Percentiles rank a stretch among this genome's conserved stretches.
phyloP scores from a whole-genome alignment of 495 filamentous ascomycete genomes.

The Xylaria acuta region DNA sequence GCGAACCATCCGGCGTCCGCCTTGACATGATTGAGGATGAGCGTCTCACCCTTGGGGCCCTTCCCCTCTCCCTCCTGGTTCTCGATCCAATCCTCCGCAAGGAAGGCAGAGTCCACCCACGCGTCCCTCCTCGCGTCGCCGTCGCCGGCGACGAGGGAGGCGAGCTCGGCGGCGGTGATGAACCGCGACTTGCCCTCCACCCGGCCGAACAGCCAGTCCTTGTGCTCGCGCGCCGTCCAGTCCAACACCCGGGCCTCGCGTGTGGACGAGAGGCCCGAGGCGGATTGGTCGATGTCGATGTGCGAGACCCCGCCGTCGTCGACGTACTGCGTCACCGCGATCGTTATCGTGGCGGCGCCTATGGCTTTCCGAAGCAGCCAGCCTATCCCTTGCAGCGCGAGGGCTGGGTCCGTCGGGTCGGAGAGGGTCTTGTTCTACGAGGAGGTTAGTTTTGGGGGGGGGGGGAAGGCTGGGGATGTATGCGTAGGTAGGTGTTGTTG shows the following conservation, averaged over 20 bases:
- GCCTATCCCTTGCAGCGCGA: conserved; percentile 81
- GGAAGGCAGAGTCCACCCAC: conserved; percentile 47
- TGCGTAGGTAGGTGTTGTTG: background rate
- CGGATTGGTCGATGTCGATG: conserved; percentile 82
- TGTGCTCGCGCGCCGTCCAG: conserved; percentile 70
- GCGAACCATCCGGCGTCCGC: conserved; percentile 63
- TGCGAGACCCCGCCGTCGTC: conserved; percentile 56
- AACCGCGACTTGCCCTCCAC: conserved; percentile 68
- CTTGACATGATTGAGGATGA: conserved; percentile 60
- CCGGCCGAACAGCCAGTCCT: conserved; percentile 81
- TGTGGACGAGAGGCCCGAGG: conserved; percentile 75
- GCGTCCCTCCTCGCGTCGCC: conserved; percentile 32
- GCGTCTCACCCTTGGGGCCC: conserved; percentile 56
- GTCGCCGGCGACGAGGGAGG: conserved; percentile 22
- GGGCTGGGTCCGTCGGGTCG: conserved; percentile 71
- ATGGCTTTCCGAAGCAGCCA: conserved; percentile 85
- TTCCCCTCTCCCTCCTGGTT: conserved; percentile 55
- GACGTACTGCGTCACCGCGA: conserved; percentile 69
- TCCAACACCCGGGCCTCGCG: conserved; percentile 76
- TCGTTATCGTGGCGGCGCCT: conserved; percentile 71
- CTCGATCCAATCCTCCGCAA: conserved; percentile 58
- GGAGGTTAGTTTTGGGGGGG: background rate
- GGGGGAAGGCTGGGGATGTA: too few relatives aligned
- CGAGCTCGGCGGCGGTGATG: conserved; percentile 43
- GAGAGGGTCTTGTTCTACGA: conserved; percentile 80